A percentile compares a stretch with the other conserved stretches of the same genome.
These are phyloP conservation scores for Tetradesmus obliquus DNA, from an alignment of 139 green algal species.

Conservation along the genomic window DNA sequence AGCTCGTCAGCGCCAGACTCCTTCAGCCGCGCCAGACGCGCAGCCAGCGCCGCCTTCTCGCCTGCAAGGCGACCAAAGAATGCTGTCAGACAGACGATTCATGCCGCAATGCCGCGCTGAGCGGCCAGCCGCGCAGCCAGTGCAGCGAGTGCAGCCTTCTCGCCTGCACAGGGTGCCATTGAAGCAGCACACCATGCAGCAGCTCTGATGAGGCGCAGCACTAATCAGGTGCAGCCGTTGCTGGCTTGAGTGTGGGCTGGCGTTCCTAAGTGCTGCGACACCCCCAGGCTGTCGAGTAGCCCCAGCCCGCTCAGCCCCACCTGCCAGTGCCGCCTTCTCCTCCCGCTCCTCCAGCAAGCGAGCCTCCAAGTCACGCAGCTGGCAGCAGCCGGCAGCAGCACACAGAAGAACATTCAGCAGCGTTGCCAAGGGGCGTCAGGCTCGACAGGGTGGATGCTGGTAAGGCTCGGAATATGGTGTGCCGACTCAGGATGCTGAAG, in stretches of 20 bases:
- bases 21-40: slow-evolving; percentile 48
- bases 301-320: neutral
- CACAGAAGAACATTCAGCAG: neutral
- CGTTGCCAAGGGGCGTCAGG: neutral
- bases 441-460: too few relatives aligned
- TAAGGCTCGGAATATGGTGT: too few relatives aligned
- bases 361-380: slow-evolving; percentile 73
- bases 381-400: slow-evolving; percentile 51
- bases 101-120: too few relatives aligned
- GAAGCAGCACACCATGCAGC: too few relatives aligned
- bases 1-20: slow-evolving; percentile 49
- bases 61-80: neutral
- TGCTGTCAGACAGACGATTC: too few relatives aligned
- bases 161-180: neutral
- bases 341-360: slow-evolving; percentile 66
- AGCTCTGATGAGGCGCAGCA: neutral
- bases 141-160: slow-evolving; percentile 6
- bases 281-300: neutral
- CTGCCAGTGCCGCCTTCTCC: slow-evolving; percentile 59
- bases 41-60: slow-evolving; percentile 37
- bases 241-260: neutral
- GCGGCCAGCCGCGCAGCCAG: slow-evolving; percentile 34
- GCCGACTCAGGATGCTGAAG: too few relatives aligned
- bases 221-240: neutral
- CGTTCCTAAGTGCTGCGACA: neutral